Base-by-base conservation (phyloP, 139 green algal genomes). In the Coccomyxa sp. region DNA sequence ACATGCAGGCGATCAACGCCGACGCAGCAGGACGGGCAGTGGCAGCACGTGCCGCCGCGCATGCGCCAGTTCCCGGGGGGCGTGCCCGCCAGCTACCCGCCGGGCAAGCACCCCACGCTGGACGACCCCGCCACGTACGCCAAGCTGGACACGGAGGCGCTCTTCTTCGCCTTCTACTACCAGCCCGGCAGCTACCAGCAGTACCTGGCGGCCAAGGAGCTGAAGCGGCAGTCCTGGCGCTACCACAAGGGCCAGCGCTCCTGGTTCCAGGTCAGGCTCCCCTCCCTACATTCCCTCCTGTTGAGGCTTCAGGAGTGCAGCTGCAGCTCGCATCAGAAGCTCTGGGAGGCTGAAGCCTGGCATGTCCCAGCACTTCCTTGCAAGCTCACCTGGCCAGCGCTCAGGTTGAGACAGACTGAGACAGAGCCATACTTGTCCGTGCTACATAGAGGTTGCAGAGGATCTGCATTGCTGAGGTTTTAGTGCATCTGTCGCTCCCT, bases 111-210 rank as follows among this genome's bases (percentile, higher is more conserved):
- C 29, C 79, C 88, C 29, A 83, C 89, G 39, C 81, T 98, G 55
- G 93, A 98, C 38, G 89, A 93, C 74, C 92, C 93, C 7, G 88
- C 81, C 35, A 82, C 98, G 34, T 99, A 96, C 83, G 91, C 97
- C 79, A 90, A 92, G 76, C 86, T 99, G 80, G 96, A 99, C 82
- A 89, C 87, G 27, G 96, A 99, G 84, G 93, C 91, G 68, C 90
- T 99, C 16, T 99, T 99, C 87, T 99, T 98, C 81, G 88, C 92
- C 39, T 99, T 99, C 83, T 99, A 99, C 89, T 95, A 97, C 87
- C 95, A 97, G 86, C 95, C 91, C 6, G 91, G 89, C 39, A 88
- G 81, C 1, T 92, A 93, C 82, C 89, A 97, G 87, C 79, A 99
- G 89, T 97, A 95, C 84, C 86, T 99, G 37, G 95, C 95, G 7